Evolutionary conservation across 148 eudicot genomes (phyloP).

Genomic region (Suaeda aralocaspica): DNA sequence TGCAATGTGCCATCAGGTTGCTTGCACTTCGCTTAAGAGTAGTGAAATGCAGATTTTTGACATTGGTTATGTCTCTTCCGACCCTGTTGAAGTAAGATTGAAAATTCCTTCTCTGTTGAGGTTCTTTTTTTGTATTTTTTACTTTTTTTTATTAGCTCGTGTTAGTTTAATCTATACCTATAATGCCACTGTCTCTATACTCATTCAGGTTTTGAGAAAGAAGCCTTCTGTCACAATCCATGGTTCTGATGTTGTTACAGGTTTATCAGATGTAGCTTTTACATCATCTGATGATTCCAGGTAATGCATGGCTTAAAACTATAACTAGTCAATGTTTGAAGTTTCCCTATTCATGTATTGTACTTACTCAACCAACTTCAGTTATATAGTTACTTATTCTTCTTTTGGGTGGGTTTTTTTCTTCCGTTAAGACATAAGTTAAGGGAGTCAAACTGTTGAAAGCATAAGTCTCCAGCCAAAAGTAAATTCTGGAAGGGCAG

Average conservation of each 20-base stretch:
- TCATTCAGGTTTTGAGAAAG: conserved; percentile 59
- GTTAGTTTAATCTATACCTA: neutral
- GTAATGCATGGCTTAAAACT: conserved; percentile 31
- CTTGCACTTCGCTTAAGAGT: conserved; percentile 64
- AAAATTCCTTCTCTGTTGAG: neutral
- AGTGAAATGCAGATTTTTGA: conserved; percentile 66
- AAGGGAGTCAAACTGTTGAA: too few relatives aligned
- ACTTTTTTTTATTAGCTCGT: neutral
- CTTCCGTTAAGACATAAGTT: too few relatives aligned
- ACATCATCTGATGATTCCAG: conserved; percentile 54
- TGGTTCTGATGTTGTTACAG: conserved; percentile 47
- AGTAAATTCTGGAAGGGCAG: conserved; percentile 1
- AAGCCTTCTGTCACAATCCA: conserved; percentile 51
- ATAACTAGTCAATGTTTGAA: too few relatives aligned
- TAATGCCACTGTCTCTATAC: conserved; percentile 11
- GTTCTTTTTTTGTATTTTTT: neutral
- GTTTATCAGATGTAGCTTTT: conserved; percentile 78
- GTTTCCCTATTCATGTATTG: neutral
- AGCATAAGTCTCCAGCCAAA: neutral
- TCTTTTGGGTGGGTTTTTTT: too few relatives aligned
- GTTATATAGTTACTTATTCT: too few relatives aligned
- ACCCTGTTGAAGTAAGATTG: conserved; percentile 65
- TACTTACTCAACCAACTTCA: too few relatives aligned
- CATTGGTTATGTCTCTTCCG: conserved; percentile 65
- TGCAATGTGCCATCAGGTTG: conserved; percentile 51